These are phyloP conservation scores for Wickerhamomyces queroliae DNA, from an alignment of 805 yeast genomes.

Conservation along the genomic window DNA sequence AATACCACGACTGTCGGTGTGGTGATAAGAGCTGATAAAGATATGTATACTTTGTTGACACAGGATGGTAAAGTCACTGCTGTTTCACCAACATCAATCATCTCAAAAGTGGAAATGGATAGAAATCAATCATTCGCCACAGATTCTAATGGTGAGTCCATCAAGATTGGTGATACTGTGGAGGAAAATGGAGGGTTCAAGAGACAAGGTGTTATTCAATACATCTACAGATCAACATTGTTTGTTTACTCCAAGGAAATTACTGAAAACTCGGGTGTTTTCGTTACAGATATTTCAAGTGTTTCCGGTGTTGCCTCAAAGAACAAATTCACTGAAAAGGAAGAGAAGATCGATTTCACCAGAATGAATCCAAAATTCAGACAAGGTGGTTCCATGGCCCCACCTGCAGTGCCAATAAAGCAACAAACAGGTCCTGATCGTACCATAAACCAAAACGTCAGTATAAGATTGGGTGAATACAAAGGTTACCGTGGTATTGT, in stretches of 20 bases:
- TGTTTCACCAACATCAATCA: slow-evolving; percentile 76
- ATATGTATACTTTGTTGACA: slow-evolving; percentile 70
- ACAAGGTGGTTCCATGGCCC: slow-evolving; percentile 39
- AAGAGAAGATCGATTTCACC: slow-evolving; percentile 59
- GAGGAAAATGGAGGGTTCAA: slow-evolving; percentile 78
- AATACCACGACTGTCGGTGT: slow-evolving; percentile 86
- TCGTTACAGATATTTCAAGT: slow-evolving; percentile 69
- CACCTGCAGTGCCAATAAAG: slow-evolving; percentile 55
- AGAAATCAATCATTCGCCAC: slow-evolving; percentile 77
- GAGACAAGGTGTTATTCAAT: slow-evolving; percentile 83
- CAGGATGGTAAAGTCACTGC: slow-evolving; percentile 74
- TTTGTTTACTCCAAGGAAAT: slow-evolving; percentile 78
- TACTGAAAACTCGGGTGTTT: slow-evolving; percentile 85
- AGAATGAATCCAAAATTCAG: slow-evolving; percentile 81
- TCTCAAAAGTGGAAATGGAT: slow-evolving; percentile 61
- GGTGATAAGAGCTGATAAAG: slow-evolving; percentile 85
- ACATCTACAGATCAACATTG: slow-evolving; percentile 73
- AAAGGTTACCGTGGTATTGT: slow-evolving; percentile 94
- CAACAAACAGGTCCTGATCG: slow-evolving; percentile 71
- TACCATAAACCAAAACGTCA: slow-evolving; percentile 76
- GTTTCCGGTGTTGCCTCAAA: slow-evolving; percentile 83
- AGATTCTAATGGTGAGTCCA: slow-evolving; percentile 78
- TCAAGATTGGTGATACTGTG: slow-evolving; percentile 90
- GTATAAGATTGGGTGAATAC: slow-evolving; percentile 84
- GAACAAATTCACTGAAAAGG: slow-evolving; percentile 46